Conservation (phyloP, 208 protist species). For the Trypanosoma congolense region DNA sequence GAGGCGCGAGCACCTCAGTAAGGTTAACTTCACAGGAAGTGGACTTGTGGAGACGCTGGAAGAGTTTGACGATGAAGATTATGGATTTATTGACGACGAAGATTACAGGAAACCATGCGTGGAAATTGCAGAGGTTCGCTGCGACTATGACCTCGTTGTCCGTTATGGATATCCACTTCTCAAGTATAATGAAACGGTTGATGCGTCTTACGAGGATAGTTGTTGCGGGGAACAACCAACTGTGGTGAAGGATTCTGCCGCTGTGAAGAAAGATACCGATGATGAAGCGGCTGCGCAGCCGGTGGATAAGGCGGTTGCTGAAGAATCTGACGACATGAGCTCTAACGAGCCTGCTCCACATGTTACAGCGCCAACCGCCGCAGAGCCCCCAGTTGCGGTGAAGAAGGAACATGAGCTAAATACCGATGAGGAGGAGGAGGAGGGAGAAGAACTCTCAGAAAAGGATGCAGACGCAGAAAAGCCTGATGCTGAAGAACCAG, state of each 20-base stretch:
- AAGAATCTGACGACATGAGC: too few relatives aligned
- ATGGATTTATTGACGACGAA: constrained; percentile 39
- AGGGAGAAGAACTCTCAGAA: constrained; percentile 9
- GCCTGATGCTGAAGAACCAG: not conserved
- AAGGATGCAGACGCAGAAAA: constrained; percentile 4
- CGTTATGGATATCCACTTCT: constrained; percentile 7
- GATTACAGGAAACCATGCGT: constrained; percentile 55
- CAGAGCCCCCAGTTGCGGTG: constrained; percentile 1
- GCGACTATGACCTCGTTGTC: constrained; percentile 42
- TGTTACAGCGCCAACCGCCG: not conserved
- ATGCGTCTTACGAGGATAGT: not conserved
- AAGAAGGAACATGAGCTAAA: constrained; percentile 21
- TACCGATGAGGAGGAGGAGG: constrained; percentile 20
- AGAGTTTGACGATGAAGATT: constrained; percentile 49
- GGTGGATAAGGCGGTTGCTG: constrained; percentile 14
- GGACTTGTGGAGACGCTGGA: constrained; percentile 37
- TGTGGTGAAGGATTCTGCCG: not conserved
- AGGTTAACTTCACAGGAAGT: constrained; percentile 49
- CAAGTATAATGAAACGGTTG: constrained; percentile 1
- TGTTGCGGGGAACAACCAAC: not conserved
- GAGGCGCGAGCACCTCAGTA: constrained; percentile 3
- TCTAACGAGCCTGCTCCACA: too few relatives aligned
- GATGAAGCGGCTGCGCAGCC: not conserved
- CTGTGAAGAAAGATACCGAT: constrained; percentile 22
- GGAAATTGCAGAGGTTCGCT: constrained; percentile 39